Evolutionary conservation across 2,329 filamentous ascomycete genomes (phyloP).

Genomic region (Chaetoscypha palmicola): DNA sequence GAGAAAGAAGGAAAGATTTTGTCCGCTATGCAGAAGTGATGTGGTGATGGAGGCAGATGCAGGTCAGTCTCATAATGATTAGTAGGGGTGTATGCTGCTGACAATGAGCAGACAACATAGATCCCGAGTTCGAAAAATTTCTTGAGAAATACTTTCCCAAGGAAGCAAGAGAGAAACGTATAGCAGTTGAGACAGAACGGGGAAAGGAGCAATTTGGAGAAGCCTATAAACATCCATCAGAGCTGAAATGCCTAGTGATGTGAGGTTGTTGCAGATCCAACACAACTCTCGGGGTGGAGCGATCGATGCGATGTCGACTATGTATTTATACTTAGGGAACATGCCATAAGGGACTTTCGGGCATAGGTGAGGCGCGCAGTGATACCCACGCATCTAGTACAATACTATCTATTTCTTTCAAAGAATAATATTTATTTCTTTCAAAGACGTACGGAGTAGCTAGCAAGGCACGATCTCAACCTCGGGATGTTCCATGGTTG

Average conservation of each 20-base stretch:
- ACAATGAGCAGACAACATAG: slow-evolving; percentile 54
- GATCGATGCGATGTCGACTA: too few species aligned
- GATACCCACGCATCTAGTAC: too few species aligned
- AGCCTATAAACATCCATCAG: slow-evolving; percentile 45
- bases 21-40: slow-evolving; percentile 68
- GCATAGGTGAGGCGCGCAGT: too few species aligned
- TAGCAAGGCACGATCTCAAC: too few species aligned
- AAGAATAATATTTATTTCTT: too few species aligned
- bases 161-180: slow-evolving; percentile 60
- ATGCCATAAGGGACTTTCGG: too few species aligned
- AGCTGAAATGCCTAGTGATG: slow-evolving; percentile 55
- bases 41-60: slow-evolving; percentile 65
- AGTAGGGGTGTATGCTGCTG: neutral
- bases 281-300: too few species aligned
- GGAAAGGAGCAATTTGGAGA: slow-evolving; percentile 66
- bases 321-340: too few species aligned
- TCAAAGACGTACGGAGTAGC: too few species aligned
- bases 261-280: too few species aligned
- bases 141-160: slow-evolving; percentile 69
- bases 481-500: too few species aligned
- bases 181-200: slow-evolving; percentile 68
- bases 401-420: too few species aligned
- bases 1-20: slow-evolving; percentile 57
- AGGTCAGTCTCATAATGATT: slow-evolving; percentile 36
- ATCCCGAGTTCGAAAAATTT: slow-evolving; percentile 60